Evolutionary conservation across 129 eudicot species (phyloP).

Genomic region (Arctium minus): DNA sequence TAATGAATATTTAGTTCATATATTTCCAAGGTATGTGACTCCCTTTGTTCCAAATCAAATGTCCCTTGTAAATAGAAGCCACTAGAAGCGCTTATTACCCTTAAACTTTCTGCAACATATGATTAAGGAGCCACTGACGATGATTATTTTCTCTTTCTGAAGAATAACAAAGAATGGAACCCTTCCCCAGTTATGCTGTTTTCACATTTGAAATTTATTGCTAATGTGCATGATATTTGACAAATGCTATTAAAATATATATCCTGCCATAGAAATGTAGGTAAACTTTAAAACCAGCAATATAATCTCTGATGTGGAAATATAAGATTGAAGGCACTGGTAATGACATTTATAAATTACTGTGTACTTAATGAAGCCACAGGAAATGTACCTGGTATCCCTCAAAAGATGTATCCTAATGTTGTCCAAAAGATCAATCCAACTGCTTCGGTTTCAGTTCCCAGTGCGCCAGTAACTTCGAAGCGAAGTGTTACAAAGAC

Average conservation of each 20-base stretch:
- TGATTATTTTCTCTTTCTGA: no score
- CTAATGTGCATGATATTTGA: no score
- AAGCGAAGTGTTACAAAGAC: slow-evolving; percentile 50
- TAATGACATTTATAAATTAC: slow-evolving; percentile 1
- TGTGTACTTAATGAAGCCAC: slow-evolving; percentile 52
- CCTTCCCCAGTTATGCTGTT: neutral
- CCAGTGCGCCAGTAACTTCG: slow-evolving; percentile 41
- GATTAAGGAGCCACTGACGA: no score
- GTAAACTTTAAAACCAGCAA: neutral
- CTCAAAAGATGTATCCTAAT: slow-evolving; percentile 53
- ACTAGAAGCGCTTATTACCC: neutral
- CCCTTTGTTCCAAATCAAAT: neutral
- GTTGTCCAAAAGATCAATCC: slow-evolving; percentile 49
- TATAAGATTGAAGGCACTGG: neutral
- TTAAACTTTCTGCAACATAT: neutral
- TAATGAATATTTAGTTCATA: neutral
- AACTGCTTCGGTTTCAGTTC: slow-evolving; percentile 36
- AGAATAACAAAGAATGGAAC: neutral
- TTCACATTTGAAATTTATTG: no score
- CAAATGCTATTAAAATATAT: no score
- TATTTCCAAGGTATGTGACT: neutral
- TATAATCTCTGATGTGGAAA: neutral
- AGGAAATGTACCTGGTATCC: slow-evolving; percentile 53
- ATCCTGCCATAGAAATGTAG: neutral
- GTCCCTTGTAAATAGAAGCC: neutral